Conservation (phyloP, 768 basidiomycete genomes). For the Leccinum imitatum region DNA sequence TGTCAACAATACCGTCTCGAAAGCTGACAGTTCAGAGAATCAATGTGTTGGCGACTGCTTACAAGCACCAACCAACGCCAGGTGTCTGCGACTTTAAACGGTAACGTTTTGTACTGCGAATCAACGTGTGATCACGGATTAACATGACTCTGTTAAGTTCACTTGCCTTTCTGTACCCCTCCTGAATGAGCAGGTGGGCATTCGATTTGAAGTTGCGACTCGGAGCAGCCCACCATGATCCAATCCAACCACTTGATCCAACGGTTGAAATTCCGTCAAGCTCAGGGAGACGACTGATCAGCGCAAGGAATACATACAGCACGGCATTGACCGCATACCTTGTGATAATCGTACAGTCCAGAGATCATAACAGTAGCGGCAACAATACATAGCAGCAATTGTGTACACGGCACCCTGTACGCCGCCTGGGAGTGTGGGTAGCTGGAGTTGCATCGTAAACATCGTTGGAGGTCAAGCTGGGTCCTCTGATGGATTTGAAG, state of each 20-base stretch:
- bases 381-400: conserved; percentile 6
- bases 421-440: conserved; percentile 3
- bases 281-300: conserved; percentile 10
- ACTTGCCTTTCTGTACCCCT: conserved; percentile 35
- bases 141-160: not conserved
- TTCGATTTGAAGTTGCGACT: conserved; percentile 18
- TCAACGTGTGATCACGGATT: not conserved
- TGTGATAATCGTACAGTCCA: conserved; percentile 2
- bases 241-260: conserved; percentile 25
- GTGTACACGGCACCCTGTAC: conserved; percentile 4
- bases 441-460: conserved; percentile 2
- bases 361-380: conserved; percentile 3
- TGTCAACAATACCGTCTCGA: too few species aligned
- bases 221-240: conserved; percentile 27
- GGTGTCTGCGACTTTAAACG: too few species aligned
- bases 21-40: too few species aligned
- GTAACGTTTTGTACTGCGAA: too few species aligned
- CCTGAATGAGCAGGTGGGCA: conserved; percentile 26
- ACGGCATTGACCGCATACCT: not conserved
- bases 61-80: too few species aligned
- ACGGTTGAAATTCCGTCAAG: conserved; percentile 33
- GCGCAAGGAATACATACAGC: not conserved
- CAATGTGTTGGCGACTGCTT: too few species aligned
- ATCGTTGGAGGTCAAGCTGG: not conserved
- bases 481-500: too few species aligned